Evolutionary conservation across 495 filamentous ascomycete species (phyloP).

Genomic region (Aspergillus nidulans): DNA sequence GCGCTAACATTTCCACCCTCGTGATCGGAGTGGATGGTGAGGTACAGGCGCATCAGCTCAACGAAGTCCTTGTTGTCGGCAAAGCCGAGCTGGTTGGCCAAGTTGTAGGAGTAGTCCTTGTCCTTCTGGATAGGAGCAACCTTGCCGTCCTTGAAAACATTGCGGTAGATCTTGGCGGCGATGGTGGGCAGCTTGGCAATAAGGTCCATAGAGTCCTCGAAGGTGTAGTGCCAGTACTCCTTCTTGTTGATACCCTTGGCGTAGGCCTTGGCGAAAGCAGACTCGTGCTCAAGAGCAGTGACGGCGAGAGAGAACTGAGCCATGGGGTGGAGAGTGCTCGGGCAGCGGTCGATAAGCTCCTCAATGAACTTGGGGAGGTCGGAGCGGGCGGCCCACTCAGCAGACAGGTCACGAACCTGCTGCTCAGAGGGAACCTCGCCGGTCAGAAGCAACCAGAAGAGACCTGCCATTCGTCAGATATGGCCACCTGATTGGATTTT

Average conservation of each 20-base stretch:
- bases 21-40: constrained; percentile 98
- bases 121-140: constrained; percentile 91
- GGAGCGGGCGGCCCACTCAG: constrained; percentile 97
- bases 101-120: constrained; percentile 98
- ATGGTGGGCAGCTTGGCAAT: constrained; percentile 99
- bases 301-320: constrained; percentile 98
- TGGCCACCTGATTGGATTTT: too few relatives aligned
- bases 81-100: constrained; percentile 97
- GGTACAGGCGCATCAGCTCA: constrained; percentile 96
- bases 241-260: constrained; percentile 98
- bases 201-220: constrained; percentile 99
- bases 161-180: constrained; percentile 97
- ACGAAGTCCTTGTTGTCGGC: constrained; percentile 94
- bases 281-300: constrained; percentile 96
- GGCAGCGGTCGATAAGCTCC: constrained; percentile 99
- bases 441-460: constrained; percentile 99
- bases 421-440: constrained; percentile 95
- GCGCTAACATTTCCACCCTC: constrained; percentile 98
- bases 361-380: constrained; percentile 95
- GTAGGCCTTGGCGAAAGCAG: constrained; percentile 94
- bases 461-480: constrained; percentile 42
- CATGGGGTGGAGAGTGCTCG: constrained; percentile 98
- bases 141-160: constrained; percentile 99
- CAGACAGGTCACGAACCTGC: constrained; percentile 95
- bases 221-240: constrained; percentile 99